Evolutionary conservation across 2,329 filamentous ascomycete genomes (phyloP).

Genomic region (Colletotrichum cordylinicola): DNA sequence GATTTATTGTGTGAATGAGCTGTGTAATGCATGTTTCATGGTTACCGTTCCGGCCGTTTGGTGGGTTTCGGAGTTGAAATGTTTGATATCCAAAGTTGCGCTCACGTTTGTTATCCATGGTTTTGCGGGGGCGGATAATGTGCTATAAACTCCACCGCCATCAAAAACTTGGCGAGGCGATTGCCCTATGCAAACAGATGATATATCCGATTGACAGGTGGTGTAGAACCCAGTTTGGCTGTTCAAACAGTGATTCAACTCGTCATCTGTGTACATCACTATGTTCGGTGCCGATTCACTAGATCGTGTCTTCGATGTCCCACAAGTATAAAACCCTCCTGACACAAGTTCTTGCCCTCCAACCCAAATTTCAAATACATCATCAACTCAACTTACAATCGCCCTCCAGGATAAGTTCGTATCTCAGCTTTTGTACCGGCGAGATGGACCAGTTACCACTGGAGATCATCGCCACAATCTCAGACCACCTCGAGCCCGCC

Average conservation of each 20-base stretch:
- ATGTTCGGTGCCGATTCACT: not conserved
- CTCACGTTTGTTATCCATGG: too few relatives aligned
- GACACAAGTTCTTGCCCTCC: fast-evolving
- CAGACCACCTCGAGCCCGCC: not conserved
- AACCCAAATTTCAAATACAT: fast-evolving
- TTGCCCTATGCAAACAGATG: not conserved
- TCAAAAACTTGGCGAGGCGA: too few relatives aligned
- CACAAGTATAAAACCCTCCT: not conserved
- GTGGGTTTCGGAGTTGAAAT: not conserved
- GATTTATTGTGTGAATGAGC: not conserved
- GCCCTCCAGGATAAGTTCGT: fast-evolving
- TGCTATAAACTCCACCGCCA: too few relatives aligned
- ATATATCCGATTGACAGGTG: not conserved
- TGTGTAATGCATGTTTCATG: fast-evolving
- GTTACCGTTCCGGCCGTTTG: too few relatives aligned
- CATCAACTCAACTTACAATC: too few relatives aligned
- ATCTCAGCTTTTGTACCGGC: fast-evolving
- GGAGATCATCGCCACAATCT: not conserved
- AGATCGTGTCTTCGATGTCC: fast-evolving
- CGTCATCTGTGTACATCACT: not conserved
- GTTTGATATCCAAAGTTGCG: not conserved
- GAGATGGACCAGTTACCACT: not conserved
- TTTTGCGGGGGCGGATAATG: too few relatives aligned
- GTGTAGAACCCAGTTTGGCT: not conserved
- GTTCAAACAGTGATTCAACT: not conserved